These are phyloP conservation scores for Halophytophthora polymorphica DNA, from an alignment of 352 stramenopile species.

Conservation along the genomic window DNA sequence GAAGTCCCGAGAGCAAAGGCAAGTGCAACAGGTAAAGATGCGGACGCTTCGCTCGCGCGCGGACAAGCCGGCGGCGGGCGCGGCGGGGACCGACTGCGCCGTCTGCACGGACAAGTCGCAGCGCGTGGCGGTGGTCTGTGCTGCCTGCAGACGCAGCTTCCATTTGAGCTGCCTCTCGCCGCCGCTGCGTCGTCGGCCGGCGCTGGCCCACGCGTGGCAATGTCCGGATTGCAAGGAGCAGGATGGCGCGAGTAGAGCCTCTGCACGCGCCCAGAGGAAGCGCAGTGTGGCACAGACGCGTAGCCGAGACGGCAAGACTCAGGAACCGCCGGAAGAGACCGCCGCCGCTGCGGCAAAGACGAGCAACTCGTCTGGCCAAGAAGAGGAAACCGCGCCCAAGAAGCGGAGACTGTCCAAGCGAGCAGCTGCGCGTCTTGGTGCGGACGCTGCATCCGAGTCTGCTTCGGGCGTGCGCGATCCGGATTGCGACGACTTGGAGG, in stretches of 20 bases:
- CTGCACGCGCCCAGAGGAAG: background rate
- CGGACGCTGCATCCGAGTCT: no score
- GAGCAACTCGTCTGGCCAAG: background rate
- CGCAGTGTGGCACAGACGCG: background rate
- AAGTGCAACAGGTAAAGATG: slow-evolving; percentile 10
- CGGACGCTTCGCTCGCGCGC: slow-evolving; percentile 13
- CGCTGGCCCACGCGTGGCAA: slow-evolving; percentile 32
- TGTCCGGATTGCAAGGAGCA: slow-evolving; percentile 30
- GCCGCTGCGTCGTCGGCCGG: slow-evolving; percentile 43
- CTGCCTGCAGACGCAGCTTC: slow-evolving; percentile 33
- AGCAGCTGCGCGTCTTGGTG: background rate
- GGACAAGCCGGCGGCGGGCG: slow-evolving; percentile 2
- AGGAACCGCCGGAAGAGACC: background rate
- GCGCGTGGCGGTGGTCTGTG: slow-evolving; percentile 47
- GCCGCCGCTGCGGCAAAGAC: background rate
- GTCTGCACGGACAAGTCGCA: slow-evolving; percentile 37
- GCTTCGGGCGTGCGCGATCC: slow-evolving; percentile 5
- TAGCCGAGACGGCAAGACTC: background rate
- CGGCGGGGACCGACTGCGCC: slow-evolving; percentile 19
- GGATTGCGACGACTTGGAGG: slow-evolving; percentile 19
- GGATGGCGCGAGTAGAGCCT: background rate
- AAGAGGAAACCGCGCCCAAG: slow-evolving; percentile 8
- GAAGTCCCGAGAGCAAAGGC: slow-evolving; percentile 11
- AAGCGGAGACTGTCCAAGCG: slow-evolving; percentile 13
- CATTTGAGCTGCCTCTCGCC: slow-evolving; percentile 60